Evolutionary conservation across 371 early-diverging fungal genomes (phyloP), one percentile per base, ranked within the genome.

Genomic region (Actinomucor elegans): DNA sequence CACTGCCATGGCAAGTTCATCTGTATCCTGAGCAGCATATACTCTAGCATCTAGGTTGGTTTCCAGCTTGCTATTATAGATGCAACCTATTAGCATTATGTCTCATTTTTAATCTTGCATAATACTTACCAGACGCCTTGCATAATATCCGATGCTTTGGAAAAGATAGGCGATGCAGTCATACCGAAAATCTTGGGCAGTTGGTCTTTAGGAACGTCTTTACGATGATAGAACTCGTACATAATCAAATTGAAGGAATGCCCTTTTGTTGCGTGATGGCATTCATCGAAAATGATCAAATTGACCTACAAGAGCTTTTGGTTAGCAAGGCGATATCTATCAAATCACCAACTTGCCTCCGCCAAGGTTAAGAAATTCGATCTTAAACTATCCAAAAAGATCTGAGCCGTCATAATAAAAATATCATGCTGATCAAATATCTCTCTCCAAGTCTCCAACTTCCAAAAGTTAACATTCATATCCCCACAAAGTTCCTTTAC

Each of bases 261-360:
- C n/a, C 80, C 67, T 58, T 87, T 88, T 17, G 85, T 71, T 10
- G 91, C 82, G 57, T 94, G 93, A 66, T 96, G 97, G 43, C 91
- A 90, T 66, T 96, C 97, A 62, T 96, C 97, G 64, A 96, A 91
- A 5, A 96, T 77, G 7, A 96, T 62, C 31, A 96, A 62, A 59
- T 78, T 74, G 20, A 93, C 75, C 89, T 87, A 34, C 20, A 42
- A 26, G 14, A n/a, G 15, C 20, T 2, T 4, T 2, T 12, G 5
- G 15, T 42, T 42, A 42, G 6, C 4, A n/a, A n/a, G n/a, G n/a
- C n/a, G n/a, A n/a, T n/a, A n/a, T n/a, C n/a, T n/a, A n/a, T n/a
- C n/a, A n/a, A n/a, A n/a, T n/a, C n/a, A n/a, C n/a, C n/a, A n/a
- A n/a, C n/a, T n/a, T 57, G 88, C 90, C 52, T 83, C 61, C 2